Base-by-base conservation (phyloP, 2,329 filamentous ascomycete genomes). In the Emmonsiellopsis sp. region DNA sequence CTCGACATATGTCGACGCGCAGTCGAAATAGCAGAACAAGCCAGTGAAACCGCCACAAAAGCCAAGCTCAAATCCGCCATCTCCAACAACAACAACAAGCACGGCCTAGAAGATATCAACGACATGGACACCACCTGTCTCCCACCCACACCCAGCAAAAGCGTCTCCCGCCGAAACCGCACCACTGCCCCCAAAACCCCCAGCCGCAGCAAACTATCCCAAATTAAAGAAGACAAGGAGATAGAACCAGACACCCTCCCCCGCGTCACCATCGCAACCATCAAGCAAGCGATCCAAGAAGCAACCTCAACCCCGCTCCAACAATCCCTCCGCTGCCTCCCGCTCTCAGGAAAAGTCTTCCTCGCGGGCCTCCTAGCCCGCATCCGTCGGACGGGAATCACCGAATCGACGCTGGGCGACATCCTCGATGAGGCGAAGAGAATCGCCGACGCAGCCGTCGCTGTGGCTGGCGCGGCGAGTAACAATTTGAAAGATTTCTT, bases 1-100 rank as follows among this genome's bases (percentile, higher is more conserved):
- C 78, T 98, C 17, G 93, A 98, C 63, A 97, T 98, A 55, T 98
- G 94, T 68, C 83, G 93, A 33, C 83, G 93, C 58, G 93, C 93
- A 1, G 93, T 98, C 11, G 93, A 98, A 71, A 83, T 98, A 31
- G 93, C 92, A 33, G 93, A 98, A 69, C 79, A 86, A 49, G 86
- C 92, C 52, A 68, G 72, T 63, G 71, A 79, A 51, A 54, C 58
- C 21, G 55, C 52, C 49, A 54, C 51, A 13, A 56, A 60, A 42
- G 40, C 43, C 4, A 56, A 45, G 14, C 42, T 36, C 6, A 57
- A 53, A 17, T 49, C 21, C n/a, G 32, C 51, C 6, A 11, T 47
- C 27, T 50, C 52, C 7, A 49, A 54, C 31, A 21, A 11, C 42
- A 59, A 61, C 13, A 50, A 56, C 17, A 40, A 39, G 21, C 21